These are phyloP conservation scores for Vigna reflexopilosa DNA, from an alignment of 306 rosid genomes.

Conservation along the genomic window DNA sequence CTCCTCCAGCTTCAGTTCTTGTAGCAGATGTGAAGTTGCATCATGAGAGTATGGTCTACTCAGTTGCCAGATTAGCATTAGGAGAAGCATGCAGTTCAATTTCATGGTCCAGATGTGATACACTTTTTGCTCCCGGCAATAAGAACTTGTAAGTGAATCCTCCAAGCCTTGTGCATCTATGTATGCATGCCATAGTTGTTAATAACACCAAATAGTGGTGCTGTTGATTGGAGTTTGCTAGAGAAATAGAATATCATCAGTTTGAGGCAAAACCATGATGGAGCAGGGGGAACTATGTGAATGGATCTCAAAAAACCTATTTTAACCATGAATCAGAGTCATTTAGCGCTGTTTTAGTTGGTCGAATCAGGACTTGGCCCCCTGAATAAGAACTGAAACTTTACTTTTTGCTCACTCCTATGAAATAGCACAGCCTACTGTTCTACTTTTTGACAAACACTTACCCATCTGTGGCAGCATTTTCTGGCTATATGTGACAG, in stretches of 20 bases:
- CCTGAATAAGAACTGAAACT: background rate
- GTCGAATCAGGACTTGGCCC: background rate
- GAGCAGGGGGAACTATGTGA: background rate
- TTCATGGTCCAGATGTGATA: conserved; percentile 59
- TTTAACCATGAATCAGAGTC: background rate
- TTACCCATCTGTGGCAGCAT: background rate
- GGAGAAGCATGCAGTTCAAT: conserved; percentile 84
- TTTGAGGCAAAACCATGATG: background rate
- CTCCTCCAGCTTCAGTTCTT: conserved; percentile 73
- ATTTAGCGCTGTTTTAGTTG: background rate
- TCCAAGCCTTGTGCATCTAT: background rate
- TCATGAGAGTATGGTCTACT: conserved; percentile 70
- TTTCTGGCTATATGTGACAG: background rate
- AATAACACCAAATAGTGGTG: background rate
- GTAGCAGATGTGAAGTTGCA: conserved; percentile 64
- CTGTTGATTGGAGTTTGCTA: background rate
- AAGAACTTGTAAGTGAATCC: conserved; percentile 58
- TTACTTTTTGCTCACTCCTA: background rate
- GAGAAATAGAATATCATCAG: background rate
- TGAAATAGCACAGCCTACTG: background rate
- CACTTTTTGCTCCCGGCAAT: conserved; percentile 46
- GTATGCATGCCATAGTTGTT: background rate
- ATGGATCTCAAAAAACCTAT: background rate
- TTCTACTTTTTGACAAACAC: background rate
- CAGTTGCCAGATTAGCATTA: conserved; percentile 68